Percentiles rank a stretch among this genome's conserved stretches.
phyloP scores from a whole-genome alignment of 163 green algal genomes.

The Volvox carteri region DNA sequence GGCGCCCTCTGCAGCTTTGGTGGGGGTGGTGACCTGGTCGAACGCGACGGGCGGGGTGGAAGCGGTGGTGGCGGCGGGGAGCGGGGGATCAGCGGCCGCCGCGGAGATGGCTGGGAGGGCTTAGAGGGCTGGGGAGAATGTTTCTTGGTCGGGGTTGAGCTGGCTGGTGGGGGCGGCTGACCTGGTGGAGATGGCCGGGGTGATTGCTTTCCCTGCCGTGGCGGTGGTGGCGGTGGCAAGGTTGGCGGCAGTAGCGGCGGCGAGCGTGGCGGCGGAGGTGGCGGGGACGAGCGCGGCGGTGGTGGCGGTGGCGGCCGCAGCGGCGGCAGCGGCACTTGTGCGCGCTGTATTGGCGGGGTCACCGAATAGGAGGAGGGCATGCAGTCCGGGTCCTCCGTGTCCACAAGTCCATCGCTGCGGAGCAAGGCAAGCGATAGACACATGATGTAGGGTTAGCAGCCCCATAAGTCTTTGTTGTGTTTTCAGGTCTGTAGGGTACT shows the following conservation, averaged over 20 bases:
- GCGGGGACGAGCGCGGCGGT: neutral
- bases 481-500: too few relatives aligned
- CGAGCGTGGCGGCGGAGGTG: neutral
- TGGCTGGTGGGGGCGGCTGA: too few relatives aligned
- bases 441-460: neutral
- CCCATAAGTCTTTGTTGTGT: too few relatives aligned
- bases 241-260: neutral
- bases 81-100: neutral
- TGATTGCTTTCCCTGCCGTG: too few relatives aligned
- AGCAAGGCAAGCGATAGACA: neutral
- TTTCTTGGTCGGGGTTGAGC: neutral
- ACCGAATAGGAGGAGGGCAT: too few relatives aligned
- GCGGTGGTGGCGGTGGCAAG: neutral
- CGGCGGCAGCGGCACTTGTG: neutral
- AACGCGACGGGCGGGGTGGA: neutral
- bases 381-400: conserved; percentile 6
- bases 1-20: neutral
- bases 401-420: conserved; percentile 7
- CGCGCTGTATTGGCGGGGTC: neutral
- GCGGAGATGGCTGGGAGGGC: too few relatives aligned
- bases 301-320: neutral
- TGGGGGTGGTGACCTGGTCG: neutral
- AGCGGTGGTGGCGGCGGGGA: too few relatives aligned
- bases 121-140: too few relatives aligned
- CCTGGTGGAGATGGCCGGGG: too few relatives aligned